phyloP scores from a whole-genome alignment of 2,329 filamentous ascomycete genomes.

The Arthrinium puccinioides region DNA sequence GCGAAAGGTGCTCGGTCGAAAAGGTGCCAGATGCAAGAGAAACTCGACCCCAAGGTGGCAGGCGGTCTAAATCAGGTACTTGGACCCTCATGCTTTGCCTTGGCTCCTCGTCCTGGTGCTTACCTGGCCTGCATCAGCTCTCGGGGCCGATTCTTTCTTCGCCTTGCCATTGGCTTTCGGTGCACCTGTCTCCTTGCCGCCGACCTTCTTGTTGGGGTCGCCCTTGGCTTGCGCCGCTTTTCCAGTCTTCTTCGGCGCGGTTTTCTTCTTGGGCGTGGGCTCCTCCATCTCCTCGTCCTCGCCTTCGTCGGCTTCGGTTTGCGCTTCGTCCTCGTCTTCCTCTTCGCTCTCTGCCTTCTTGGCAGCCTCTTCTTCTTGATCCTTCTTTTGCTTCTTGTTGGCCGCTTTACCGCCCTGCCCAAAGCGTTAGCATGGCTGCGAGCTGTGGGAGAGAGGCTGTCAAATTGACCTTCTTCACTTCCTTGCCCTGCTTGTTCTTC shows the following conservation, averaged over 20 bases:
- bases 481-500: constrained; percentile 12
- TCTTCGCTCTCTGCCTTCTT: constrained; percentile 5
- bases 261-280: background rate
- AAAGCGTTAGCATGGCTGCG: too few relatives aligned
- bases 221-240: background rate
- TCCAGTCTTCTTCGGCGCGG: background rate
- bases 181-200: background rate
- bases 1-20: too few relatives aligned
- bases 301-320: constrained; percentile 9
- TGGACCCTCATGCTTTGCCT: too few relatives aligned
- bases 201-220: constrained; percentile 4
- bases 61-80: too few relatives aligned
- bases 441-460: too few relatives aligned
- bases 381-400: constrained; percentile 20
- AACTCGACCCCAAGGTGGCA: too few relatives aligned
- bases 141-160: constrained; percentile 8
- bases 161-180: constrained; percentile 7
- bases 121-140: constrained; percentile 11
- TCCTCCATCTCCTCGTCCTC: background rate
- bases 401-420: constrained; percentile 6
- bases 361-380: constrained; percentile 9
- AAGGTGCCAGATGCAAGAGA: too few relatives aligned
- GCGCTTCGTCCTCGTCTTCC: background rate
- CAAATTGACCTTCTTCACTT: constrained; percentile 12
- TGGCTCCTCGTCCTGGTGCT: constrained; percentile 16